These are phyloP conservation scores for Fraxinus pennsylvanica DNA, from an alignment of 257 asterid species.

Conservation along the genomic window DNA sequence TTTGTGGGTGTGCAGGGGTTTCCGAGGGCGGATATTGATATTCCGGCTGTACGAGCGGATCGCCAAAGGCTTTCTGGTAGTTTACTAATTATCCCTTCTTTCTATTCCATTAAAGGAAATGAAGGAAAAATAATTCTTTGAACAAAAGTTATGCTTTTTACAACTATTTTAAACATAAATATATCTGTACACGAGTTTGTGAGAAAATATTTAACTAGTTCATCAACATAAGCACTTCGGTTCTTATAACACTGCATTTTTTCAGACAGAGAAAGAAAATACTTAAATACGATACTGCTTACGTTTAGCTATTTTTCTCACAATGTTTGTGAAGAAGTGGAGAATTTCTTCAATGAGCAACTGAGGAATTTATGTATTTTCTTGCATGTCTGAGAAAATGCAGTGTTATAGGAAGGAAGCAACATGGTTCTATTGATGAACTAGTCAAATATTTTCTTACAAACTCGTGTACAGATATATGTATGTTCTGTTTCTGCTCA, in stretches of 20 bases:
- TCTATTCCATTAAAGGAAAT: not conserved
- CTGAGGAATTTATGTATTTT: not conserved
- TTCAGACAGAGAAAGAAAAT: not conserved
- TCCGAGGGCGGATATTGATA: slow-evolving; percentile 86
- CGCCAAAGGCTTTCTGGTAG: slow-evolving; percentile 81
- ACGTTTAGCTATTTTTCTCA: not conserved
- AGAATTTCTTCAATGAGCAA: not conserved
- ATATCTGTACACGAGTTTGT: not conserved
- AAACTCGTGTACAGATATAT: not conserved
- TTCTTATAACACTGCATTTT: not conserved
- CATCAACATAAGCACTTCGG: not conserved
- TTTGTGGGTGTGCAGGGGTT: slow-evolving; percentile 68
- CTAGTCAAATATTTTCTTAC: not conserved
- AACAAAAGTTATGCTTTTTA: not conserved
- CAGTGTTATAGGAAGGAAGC: not conserved
- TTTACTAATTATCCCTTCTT: not conserved
- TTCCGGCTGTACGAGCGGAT: slow-evolving; percentile 66
- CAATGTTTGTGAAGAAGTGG: not conserved
- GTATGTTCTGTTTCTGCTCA: not conserved
- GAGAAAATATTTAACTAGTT: not conserved
- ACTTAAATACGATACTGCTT: not conserved
- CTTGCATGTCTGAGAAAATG: not conserved
- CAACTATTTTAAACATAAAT: not conserved
- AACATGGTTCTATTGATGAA: not conserved
- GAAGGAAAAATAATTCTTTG: not conserved